These are phyloP conservation scores for Annona squamosa DNA, from an alignment of 164 flowering plant genomes.

Conservation along the genomic window DNA sequence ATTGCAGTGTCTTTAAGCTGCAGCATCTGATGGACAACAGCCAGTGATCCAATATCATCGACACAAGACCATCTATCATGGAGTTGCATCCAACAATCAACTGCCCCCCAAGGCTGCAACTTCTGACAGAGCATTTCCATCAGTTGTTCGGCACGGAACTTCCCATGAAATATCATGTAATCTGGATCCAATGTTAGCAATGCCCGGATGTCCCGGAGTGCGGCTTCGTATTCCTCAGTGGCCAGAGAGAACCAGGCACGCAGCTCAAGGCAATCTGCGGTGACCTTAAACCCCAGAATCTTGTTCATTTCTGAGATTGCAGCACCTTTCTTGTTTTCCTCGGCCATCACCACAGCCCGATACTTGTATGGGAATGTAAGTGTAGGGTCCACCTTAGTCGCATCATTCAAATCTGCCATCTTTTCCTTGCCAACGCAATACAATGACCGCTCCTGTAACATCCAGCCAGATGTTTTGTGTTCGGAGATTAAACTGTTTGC, in stretches of 20 bases:
- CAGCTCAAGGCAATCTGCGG: constrained; percentile 81
- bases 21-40: constrained; percentile 70
- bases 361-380: constrained; percentile 76
- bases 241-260: constrained; percentile 72
- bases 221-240: constrained; percentile 60
- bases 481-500: constrained; percentile 48
- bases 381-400: constrained; percentile 79
- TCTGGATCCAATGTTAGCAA: constrained; percentile 61
- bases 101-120: constrained; percentile 49
- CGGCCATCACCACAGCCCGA: constrained; percentile 48
- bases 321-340: constrained; percentile 41
- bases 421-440: constrained; percentile 58
- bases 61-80: constrained; percentile 67
- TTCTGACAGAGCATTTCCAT: constrained; percentile 49
- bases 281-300: constrained; percentile 60
- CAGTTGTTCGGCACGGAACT: constrained; percentile 42
- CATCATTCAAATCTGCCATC: constrained; percentile 48
- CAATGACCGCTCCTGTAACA: constrained; percentile 81
- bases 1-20: constrained; percentile 33
- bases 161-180: constrained; percentile 69
- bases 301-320: constrained; percentile 62
- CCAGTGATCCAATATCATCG: constrained; percentile 77
- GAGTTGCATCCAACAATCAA: constrained; percentile 85
- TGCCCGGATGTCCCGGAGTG: constrained; percentile 62
- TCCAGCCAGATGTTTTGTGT: constrained; percentile 61